phyloP scores from a whole-genome alignment of 108 stramenopile genomes.

The Seminavis robusta region DNA sequence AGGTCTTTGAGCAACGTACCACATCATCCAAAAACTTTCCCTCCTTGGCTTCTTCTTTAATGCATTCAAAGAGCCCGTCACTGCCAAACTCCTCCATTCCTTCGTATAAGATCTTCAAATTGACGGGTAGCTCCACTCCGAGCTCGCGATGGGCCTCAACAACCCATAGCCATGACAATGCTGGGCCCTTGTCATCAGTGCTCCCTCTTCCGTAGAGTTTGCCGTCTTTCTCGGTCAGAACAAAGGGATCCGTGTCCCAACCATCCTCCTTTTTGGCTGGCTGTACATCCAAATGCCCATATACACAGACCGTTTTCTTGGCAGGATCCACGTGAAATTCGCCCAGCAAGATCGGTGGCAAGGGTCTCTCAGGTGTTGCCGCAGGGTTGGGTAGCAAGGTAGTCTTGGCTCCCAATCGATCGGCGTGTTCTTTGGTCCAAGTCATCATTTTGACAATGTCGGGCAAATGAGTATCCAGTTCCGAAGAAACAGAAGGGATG shows the following conservation, averaged over 20 bases:
- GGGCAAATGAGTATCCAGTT: conserved; percentile 54
- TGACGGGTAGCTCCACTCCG: conserved; percentile 61
- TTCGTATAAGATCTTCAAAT: conserved; percentile 76
- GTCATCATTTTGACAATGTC: conserved; percentile 73
- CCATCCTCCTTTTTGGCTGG: conserved; percentile 72
- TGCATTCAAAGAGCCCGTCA: conserved; percentile 71
- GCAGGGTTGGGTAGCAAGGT: conserved; percentile 56
- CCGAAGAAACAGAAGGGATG: conserved; percentile 76
- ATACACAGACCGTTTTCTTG: conserved; percentile 80
- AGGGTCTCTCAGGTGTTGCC: conserved; percentile 35
- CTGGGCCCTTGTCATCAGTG: conserved; percentile 86
- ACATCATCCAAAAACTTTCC: conserved; percentile 75
- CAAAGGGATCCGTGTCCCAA: conserved; percentile 82
- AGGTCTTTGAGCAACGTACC: no score
- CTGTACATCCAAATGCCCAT: conserved; percentile 80
- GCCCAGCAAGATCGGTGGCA: conserved; percentile 68
- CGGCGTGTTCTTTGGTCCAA: conserved; percentile 58
- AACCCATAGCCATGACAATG: conserved; percentile 79
- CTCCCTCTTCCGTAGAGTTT: conserved; percentile 74
- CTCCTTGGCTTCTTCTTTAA: conserved; percentile 47
- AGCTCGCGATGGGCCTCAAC: conserved; percentile 65
- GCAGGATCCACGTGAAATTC: conserved; percentile 44
- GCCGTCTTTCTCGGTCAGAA: conserved; percentile 65
- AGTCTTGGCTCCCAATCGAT: conserved; percentile 47
- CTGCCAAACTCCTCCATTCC: conserved; percentile 86